Evolutionary conservation across 129 eudicot species (phyloP).

Genomic region (Flaveria trinervia): DNA sequence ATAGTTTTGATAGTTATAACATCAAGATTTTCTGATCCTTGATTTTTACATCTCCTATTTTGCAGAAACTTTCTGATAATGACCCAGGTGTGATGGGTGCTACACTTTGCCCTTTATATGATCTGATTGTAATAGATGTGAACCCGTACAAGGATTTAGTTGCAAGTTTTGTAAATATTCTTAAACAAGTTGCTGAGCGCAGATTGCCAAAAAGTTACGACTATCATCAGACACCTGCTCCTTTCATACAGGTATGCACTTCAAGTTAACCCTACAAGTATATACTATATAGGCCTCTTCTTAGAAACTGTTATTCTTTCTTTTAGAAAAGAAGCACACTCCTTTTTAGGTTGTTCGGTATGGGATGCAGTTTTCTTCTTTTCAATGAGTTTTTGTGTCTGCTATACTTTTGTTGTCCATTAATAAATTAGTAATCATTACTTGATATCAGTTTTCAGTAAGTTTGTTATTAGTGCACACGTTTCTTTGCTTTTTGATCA

Average conservation of each 20-base stretch:
- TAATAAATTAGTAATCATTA: neutral
- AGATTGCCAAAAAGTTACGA: conserved; percentile 96
- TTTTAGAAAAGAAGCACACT: neutral
- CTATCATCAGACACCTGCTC: conserved; percentile 99
- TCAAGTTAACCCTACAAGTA: neutral
- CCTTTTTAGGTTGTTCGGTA: neutral
- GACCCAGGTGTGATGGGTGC: conserved; percentile 99
- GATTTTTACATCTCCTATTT: conserved; percentile 20
- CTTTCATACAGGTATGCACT: conserved; percentile 84
- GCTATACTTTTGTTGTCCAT: neutral
- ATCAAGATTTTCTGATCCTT: conserved; percentile 13
- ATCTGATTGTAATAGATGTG: conserved; percentile 72
- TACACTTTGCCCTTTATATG: conserved; percentile 83
- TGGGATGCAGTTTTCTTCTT: neutral
- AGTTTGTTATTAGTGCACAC: no score
- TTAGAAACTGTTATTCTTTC: neutral
- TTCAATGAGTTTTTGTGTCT: neutral
- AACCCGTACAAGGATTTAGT: conserved; percentile 84
- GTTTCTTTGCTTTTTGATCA: no score
- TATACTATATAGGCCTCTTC: neutral
- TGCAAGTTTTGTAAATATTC: conserved; percentile 86
- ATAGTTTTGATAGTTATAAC: neutral
- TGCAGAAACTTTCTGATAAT: conserved; percentile 91
- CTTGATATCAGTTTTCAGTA: neutral
- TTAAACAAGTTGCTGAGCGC: conserved; percentile 98